Evolutionary conservation across 2,329 filamentous ascomycete species (phyloP), one percentile per base, ranked within the genome.

Genomic region (Penicillium decumbens): DNA sequence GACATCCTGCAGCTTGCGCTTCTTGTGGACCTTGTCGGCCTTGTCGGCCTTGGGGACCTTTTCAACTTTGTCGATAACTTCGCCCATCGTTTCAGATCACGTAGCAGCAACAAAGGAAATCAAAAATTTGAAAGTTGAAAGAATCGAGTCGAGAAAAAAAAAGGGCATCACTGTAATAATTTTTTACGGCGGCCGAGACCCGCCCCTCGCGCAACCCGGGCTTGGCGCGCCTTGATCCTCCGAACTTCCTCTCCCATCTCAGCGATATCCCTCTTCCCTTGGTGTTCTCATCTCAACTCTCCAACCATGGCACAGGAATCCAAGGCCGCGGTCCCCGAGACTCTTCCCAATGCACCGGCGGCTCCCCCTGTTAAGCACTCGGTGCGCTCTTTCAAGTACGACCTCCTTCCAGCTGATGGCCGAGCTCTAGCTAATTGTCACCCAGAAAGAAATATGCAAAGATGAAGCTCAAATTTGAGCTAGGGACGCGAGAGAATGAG

Each of bases 371-470:
- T 68, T 48, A 79, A 74, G 69, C 76, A 72, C 63, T 79, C 75
- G 3, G 82, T 85, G 69, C 85, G 82, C 65, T 86, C 82, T 39
- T 86, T 80, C 78, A 89, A 88, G 80, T 74, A 61, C 56, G 70
- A 41, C 18, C 3, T 23, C 41, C 30, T 49, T 24, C 33, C 33
- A 39, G 13, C 38, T 13, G 18, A 7, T 42, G 12, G 27, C 35
- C 42, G 47, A 41, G 35, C 25, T 46, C 43, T 59, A 45, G 61
- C 49, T 56, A 46, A 55, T 35, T 5, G 33, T 15, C 40, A 3
- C 53, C n/a, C 41, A 75, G 74, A 54, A 95, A 95, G 75, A 98
- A 98, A 77, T 98, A 95, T 71, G 86, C 85, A 49, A 83, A 89
- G 57, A 88, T 89, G 68, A 93, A 95, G 71, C 80, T 84, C 47